Conservation (phyloP, 441 rosid species). For the Mallotus japonicus region DNA sequence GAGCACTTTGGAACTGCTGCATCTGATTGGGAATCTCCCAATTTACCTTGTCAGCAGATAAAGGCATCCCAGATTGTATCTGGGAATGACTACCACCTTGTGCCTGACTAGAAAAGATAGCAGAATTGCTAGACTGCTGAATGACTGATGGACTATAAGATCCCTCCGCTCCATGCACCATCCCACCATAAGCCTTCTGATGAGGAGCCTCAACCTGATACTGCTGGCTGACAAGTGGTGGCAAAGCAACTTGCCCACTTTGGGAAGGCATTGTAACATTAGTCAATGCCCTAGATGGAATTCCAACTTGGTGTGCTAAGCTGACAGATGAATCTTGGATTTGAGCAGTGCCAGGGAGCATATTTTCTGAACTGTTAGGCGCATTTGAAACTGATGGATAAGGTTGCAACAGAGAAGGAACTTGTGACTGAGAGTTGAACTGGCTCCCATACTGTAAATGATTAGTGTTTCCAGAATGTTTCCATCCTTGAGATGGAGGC, state of each 20-base stretch:
- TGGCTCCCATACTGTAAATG: constrained; percentile 50
- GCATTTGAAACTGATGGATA: constrained; percentile 42
- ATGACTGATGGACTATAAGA: constrained; percentile 41
- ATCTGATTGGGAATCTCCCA: constrained; percentile 46
- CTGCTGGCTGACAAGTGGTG: constrained; percentile 56
- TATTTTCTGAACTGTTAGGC: constrained; percentile 42
- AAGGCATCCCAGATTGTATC: constrained; percentile 45
- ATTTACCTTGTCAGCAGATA: constrained; percentile 40
- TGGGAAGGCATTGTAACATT: constrained; percentile 49
- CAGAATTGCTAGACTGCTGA: constrained; percentile 44
- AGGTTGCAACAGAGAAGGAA: constrained; percentile 44
- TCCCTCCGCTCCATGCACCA: constrained; percentile 44
- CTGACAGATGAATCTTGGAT: constrained; percentile 45
- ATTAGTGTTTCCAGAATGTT: constrained; percentile 40
- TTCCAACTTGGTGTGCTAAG: constrained; percentile 43
- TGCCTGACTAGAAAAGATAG: constrained; percentile 46
- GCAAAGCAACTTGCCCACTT: constrained; percentile 48
- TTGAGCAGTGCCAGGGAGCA: constrained; percentile 41
- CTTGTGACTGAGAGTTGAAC: constrained; percentile 41
- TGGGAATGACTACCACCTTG: constrained; percentile 45
- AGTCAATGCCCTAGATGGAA: constrained; percentile 39
- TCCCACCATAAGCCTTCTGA: constrained; percentile 45
- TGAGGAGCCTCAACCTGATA: constrained; percentile 51
- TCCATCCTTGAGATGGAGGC: constrained; percentile 50
- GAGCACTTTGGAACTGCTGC: constrained; percentile 51